phyloP scores from a whole-genome alignment of 2,329 filamentous ascomycete genomes.

The Fusarium algeriense region DNA sequence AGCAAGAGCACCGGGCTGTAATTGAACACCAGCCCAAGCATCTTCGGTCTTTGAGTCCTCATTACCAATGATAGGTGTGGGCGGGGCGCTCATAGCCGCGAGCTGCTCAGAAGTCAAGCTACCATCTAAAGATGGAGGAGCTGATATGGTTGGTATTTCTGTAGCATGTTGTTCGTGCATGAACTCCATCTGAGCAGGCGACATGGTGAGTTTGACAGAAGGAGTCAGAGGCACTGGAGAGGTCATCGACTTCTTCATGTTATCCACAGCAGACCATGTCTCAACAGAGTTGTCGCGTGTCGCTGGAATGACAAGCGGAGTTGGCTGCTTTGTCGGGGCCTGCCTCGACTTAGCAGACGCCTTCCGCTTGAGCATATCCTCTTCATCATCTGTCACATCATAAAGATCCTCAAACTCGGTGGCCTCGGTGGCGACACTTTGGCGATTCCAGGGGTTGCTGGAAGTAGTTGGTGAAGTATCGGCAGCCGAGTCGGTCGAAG shows the following conservation, averaged over 20 bases:
- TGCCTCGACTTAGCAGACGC: slow-evolving; percentile 58
- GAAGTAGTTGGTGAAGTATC: slow-evolving; percentile 66
- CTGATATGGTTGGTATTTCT: slow-evolving; percentile 79
- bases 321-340: slow-evolving; percentile 53
- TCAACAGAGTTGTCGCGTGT: slow-evolving; percentile 53
- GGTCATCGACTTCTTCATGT: slow-evolving; percentile 60
- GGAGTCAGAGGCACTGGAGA: slow-evolving; percentile 74
- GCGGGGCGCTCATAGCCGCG: slow-evolving; percentile 83
- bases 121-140: slow-evolving; percentile 89
- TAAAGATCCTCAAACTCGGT: slow-evolving; percentile 90
- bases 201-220: slow-evolving; percentile 78
- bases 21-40: slow-evolving; percentile 78
- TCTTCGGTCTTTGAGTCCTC: slow-evolving; percentile 66
- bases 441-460: slow-evolving; percentile 72
- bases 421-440: slow-evolving; percentile 71
- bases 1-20: slow-evolving; percentile 84
- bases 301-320: slow-evolving; percentile 65
- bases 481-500: slow-evolving; percentile 66
- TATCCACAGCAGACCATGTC: slow-evolving; percentile 59
- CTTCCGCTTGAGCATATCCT: slow-evolving; percentile 50
- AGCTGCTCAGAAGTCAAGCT: slow-evolving; percentile 90
- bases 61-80: slow-evolving; percentile 79
- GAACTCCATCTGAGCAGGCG: slow-evolving; percentile 78
- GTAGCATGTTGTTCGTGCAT: slow-evolving; percentile 73
- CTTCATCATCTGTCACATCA: slow-evolving; percentile 85